phyloP scores from a whole-genome alignment of 2,329 filamentous ascomycete genomes.

The Acephala macrosclerotiorum region DNA sequence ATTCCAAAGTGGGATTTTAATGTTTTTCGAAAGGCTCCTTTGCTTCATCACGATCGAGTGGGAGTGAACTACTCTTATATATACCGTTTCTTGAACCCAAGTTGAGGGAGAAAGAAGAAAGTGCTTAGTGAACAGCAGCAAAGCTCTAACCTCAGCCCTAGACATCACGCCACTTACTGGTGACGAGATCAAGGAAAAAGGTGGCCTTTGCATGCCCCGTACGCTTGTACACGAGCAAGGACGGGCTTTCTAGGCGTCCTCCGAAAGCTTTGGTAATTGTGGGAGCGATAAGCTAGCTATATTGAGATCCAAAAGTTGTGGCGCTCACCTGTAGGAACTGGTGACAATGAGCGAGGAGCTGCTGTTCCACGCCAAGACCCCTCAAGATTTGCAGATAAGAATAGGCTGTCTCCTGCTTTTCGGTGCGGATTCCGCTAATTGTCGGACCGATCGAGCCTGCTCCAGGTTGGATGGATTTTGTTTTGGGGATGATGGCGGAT shows the following conservation, averaged over 20 bases:
- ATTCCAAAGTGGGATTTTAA: neutral
- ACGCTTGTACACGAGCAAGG: neutral
- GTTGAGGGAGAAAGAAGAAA: neutral
- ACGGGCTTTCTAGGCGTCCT: neutral
- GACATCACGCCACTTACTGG: constrained; percentile 7
- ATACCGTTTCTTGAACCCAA: neutral
- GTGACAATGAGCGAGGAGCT: neutral
- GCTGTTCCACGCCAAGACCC: neutral
- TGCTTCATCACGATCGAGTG: neutral
- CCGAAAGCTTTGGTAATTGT: constrained; percentile 6
- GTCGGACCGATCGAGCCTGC: neutral
- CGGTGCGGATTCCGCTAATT: neutral
- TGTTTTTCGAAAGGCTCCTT: neutral
- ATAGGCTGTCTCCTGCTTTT: neutral
- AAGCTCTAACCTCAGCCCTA: neutral
- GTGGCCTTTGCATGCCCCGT: neutral
- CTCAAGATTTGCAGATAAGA: neutral
- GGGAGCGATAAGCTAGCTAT: neutral
- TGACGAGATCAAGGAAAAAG: neutral
- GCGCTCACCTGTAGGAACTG: neutral
- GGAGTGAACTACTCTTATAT: constrained; percentile 8
- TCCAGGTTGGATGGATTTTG: neutral
- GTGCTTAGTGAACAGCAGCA: neutral
- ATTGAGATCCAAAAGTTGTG: neutral
- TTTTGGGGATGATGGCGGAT: neutral